Base-by-base conservation (phyloP, 1,284 basidiomycete species). In the Leccinum pallidistipes region DNA sequence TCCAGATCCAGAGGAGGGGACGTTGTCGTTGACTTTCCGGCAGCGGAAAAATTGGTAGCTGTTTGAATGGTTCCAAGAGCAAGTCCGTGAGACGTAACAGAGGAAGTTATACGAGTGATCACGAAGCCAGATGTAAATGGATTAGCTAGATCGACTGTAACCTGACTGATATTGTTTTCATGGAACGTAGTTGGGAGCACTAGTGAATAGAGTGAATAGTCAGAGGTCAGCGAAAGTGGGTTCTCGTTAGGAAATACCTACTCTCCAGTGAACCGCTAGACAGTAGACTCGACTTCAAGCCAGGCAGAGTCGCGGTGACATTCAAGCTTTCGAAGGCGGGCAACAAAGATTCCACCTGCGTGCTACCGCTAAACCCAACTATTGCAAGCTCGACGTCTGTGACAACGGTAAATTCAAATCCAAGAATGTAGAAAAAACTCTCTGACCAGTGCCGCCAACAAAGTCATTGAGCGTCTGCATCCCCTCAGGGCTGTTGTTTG, bases 111-210 rank as follows among this genome's bases (percentile, higher is more conserved):
- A 59, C 79, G 77, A 3, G 84, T 88, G 66, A 93, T 85, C 34
- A 78, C 72, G 40, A 93, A 78, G 27, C 77, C 76, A 5, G 87
- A 77, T 2, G 83, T 85, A 77, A 92, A 93, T 3, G 90, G 90
- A 70, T 93, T 92, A 62, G 71, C 77, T 29, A 92, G 79, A 55
- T 79, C 74, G 49, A 93, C 90, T 18, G 81, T 80, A 60, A 90
- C 85, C 67, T 89, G 83, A 50, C 86, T 84, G 57, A 91, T 80
- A 73, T 91, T 86, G 70, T 88, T 83, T 59, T 73, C 74, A 50
- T 78, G 74, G 18, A 89, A 91, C 16, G 90, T 93, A 7, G 87
- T 86, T 14, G 82, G 67, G 29, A 92, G 78, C 27, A 93, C 89
- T 81, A 60, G 4, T n/a, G 29, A 49, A 63, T 14, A 24, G 24